A percentile compares a stretch with the other conserved stretches of the same genome.
These are phyloP conservation scores for Chlamydomonas urium DNA, from an alignment of 139 green algal genomes.

Conservation along the genomic window DNA sequence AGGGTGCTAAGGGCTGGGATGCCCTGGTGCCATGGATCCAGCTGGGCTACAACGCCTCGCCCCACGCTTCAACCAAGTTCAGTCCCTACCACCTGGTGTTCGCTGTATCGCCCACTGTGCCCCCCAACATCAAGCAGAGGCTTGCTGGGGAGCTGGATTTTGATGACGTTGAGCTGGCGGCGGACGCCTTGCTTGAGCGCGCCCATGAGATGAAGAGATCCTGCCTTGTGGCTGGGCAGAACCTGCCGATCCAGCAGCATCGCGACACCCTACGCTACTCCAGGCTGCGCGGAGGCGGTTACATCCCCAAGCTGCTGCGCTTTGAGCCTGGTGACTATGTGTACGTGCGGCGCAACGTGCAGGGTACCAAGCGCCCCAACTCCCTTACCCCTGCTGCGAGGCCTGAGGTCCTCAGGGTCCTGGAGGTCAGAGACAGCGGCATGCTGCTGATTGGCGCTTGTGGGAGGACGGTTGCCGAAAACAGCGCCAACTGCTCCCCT, in stretches of 20 bases:
- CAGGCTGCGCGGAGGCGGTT: background rate
- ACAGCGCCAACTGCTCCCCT: background rate
- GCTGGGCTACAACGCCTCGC: too few species aligned
- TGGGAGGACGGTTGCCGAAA: background rate
- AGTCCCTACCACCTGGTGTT: too few species aligned
- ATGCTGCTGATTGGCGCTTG: background rate
- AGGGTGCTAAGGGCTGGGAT: too few species aligned
- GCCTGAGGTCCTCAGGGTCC: background rate
- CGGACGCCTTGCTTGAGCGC: too few species aligned
- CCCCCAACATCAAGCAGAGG: too few species aligned
- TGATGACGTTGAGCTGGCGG: too few species aligned
- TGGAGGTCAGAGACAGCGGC: background rate
- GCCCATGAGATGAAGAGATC: too few species aligned
- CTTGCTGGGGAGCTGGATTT: too few species aligned
- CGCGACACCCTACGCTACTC: conserved; percentile 12
- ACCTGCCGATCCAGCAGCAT: background rate
- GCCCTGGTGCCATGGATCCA: too few species aligned
- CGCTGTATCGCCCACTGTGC: too few species aligned
- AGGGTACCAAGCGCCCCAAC: background rate
- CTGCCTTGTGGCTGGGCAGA: background rate
- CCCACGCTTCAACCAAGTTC: too few species aligned
- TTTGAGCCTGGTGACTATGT: conserved; percentile 19
- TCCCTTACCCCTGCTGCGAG: background rate
- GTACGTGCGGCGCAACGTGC: background rate
- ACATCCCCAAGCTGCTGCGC: background rate